Conservation (phyloP, 2,329 filamentous ascomycete species). For the Penicillium verrucosum region DNA sequence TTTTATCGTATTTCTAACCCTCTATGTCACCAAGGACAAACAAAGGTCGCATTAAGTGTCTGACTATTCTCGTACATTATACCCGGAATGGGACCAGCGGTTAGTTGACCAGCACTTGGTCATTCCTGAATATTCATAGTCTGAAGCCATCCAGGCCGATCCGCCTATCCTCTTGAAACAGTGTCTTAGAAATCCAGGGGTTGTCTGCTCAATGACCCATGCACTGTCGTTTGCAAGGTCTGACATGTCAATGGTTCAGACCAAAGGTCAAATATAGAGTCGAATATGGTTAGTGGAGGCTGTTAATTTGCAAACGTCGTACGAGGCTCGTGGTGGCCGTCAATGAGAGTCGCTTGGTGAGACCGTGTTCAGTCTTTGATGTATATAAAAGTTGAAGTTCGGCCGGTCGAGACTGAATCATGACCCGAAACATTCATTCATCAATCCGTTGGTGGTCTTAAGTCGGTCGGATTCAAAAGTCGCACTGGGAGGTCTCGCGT, state of each 20-base stretch:
- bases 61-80: background rate
- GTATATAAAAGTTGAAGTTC: background rate
- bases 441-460: background rate
- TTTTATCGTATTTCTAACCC: background rate
- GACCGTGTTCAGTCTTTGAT: background rate
- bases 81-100: background rate
- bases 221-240: background rate
- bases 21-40: background rate
- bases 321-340: background rate
- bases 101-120: background rate
- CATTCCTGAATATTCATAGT: background rate
- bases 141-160: background rate
- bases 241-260: background rate
- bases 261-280: too few relatives aligned
- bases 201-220: background rate
- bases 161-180: background rate
- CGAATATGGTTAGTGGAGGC: background rate
- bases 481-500: background rate
- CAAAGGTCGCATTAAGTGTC: background rate
- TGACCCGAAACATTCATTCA: slow-evolving; percentile 3
- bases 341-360: background rate
- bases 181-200: background rate
- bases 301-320: background rate
- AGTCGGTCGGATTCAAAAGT: slow-evolving; percentile 1
- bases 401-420: background rate